Conservation (phyloP, 2,329 filamentous ascomycete genomes). For the Botrytis tulipae region DNA sequence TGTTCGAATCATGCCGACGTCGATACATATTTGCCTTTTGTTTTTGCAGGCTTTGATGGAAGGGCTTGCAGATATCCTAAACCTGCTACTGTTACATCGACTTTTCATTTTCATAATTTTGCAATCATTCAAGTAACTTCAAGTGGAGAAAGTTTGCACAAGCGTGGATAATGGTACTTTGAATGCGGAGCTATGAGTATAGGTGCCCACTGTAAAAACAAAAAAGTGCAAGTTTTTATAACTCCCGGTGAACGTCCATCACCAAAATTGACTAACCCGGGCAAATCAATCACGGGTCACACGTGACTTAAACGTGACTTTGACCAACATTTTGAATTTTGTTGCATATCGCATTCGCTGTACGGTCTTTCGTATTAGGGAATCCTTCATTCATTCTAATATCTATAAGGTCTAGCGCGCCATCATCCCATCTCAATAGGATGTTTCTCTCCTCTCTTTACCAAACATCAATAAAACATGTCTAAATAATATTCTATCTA, state of each 20-base stretch:
- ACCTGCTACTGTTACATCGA: background rate
- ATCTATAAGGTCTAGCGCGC: background rate
- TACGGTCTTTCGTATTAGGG: background rate
- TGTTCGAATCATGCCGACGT: slow-evolving; percentile 19
- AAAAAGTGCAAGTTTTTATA: background rate
- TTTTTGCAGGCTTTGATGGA: background rate
- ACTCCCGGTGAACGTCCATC: background rate
- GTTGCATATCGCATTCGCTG: background rate
- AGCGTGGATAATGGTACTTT: background rate
- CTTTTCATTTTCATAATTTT: background rate
- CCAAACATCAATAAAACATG: background rate
- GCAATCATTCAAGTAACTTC: background rate
- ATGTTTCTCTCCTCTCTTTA: background rate
- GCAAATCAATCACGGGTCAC: background rate
- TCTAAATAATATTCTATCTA: background rate
- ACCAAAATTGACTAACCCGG: background rate
- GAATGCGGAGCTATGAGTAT: background rate
- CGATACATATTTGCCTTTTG: background rate
- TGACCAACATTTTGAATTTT: background rate
- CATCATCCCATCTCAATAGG: background rate
- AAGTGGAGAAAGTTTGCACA: background rate
- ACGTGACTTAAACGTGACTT: background rate
- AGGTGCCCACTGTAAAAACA: background rate
- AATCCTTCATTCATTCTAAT: background rate
- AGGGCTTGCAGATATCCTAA: too few species aligned